Evolutionary conservation across 139 green algal genomes (phyloP).

Genomic region (Chlamydomonas eustigma): DNA sequence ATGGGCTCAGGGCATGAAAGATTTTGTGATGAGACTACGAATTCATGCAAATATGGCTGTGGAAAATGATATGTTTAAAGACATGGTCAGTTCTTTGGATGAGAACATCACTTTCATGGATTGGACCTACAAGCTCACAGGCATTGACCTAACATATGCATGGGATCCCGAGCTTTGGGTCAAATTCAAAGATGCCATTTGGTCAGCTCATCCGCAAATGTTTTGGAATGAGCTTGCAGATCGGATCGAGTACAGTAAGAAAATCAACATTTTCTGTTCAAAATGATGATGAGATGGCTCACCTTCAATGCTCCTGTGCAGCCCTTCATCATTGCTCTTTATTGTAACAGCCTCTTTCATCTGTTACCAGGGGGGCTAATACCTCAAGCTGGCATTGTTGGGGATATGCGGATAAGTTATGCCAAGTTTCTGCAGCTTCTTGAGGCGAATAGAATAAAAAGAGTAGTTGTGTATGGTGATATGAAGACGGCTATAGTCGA

Average conservation of each 20-base stretch:
- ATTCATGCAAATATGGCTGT: not conserved
- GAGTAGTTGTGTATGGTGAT: constrained; percentile 59
- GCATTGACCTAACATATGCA: constrained; percentile 42
- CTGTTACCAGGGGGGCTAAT: constrained; percentile 44
- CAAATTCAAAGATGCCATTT: constrained; percentile 43
- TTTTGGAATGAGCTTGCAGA: constrained; percentile 53
- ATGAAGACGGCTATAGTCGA: constrained; percentile 59
- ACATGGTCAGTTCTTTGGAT: constrained; percentile 10
- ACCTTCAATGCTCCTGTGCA: too few species aligned
- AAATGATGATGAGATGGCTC: too few species aligned
- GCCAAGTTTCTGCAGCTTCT: constrained; percentile 65
- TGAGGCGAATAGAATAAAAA: constrained; percentile 49
- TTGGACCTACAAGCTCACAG: constrained; percentile 36
- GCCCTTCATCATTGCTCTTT: too few species aligned
- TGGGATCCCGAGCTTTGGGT: constrained; percentile 60
- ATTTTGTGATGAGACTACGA: constrained; percentile 5
- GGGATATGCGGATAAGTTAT: constrained; percentile 63
- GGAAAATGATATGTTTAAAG: constrained; percentile 4
- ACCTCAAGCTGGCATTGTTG: constrained; percentile 41
- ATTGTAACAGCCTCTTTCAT: too few species aligned
- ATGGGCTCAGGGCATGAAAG: constrained; percentile 18
- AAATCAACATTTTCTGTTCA: too few species aligned
- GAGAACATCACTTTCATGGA: constrained; percentile 51
- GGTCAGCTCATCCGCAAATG: constrained; percentile 30
- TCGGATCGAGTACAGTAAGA: constrained; percentile 51